phyloP scores from a whole-genome alignment of 345 rosid species.

The Eucalyptus guilfoylei region DNA sequence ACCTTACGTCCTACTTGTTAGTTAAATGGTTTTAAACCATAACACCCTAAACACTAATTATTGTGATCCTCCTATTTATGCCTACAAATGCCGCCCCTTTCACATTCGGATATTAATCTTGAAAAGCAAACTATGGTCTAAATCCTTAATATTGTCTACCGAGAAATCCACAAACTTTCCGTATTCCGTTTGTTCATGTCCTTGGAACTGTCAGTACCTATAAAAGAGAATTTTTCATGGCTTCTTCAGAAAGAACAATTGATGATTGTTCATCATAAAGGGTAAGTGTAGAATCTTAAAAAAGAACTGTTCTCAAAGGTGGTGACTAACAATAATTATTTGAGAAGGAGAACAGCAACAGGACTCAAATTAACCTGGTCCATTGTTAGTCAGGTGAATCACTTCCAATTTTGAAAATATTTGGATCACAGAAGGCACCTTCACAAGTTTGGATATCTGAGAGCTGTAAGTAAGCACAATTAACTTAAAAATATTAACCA shows the following conservation, averaged over 20 bases:
- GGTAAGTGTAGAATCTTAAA: background rate
- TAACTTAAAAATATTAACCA: background rate
- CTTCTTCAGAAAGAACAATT: background rate
- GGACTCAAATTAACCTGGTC: background rate
- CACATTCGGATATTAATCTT: background rate
- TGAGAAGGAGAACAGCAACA: background rate
- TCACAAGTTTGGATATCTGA: background rate
- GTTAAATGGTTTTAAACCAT: background rate
- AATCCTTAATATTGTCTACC: background rate
- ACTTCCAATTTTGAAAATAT: background rate
- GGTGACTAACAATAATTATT: background rate
- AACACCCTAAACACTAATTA: background rate
- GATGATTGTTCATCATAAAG: background rate
- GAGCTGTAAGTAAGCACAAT: background rate
- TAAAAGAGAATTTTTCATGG: background rate
- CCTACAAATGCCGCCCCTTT: background rate
- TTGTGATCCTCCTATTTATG: background rate
- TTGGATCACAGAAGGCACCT: background rate
- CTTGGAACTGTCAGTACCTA: background rate
- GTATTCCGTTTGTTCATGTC: background rate
- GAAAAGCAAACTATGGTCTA: background rate
- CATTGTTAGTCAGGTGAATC: background rate
- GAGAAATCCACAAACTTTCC: background rate
- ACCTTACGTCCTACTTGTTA: background rate
- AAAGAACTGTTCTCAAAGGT: background rate